Evolutionary conservation across 2,329 filamentous ascomycete genomes (phyloP).

Genomic region (Ilyonectria sp.): DNA sequence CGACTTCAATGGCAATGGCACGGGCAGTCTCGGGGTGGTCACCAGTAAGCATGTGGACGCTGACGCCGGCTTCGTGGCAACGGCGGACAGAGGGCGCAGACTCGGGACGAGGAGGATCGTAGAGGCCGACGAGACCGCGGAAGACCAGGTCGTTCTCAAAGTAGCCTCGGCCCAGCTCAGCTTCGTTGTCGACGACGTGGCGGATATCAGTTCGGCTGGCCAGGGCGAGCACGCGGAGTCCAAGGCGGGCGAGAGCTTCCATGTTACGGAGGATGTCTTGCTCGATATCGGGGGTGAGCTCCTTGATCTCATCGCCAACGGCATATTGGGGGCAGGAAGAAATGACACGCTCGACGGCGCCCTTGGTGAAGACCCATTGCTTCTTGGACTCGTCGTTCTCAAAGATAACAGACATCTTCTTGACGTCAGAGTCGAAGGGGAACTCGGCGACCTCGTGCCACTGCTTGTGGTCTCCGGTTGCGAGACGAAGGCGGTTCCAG

Average conservation of each 20-base stretch:
- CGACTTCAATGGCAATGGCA: conserved; percentile 75
- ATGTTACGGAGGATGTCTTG: conserved; percentile 76
- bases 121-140: conserved; percentile 80
- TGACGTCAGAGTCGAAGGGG: conserved; percentile 81
- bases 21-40: conserved; percentile 77
- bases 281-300: conserved; percentile 68
- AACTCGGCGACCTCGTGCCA: conserved; percentile 77
- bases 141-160: conserved; percentile 76
- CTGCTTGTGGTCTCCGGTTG: conserved; percentile 62
- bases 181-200: conserved; percentile 53
- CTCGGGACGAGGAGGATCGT: conserved; percentile 79
- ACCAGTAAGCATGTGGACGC: conserved; percentile 80
- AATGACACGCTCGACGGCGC: conserved; percentile 79
- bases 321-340: conserved; percentile 71
- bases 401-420: conserved; percentile 84
- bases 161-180: conserved; percentile 64
- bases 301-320: conserved; percentile 59
- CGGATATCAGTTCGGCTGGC: conserved; percentile 66
- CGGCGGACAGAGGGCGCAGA: conserved; percentile 71
- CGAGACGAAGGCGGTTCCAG: conserved; percentile 70
- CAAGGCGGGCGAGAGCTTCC: conserved; percentile 76
- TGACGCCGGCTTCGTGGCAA: conserved; percentile 74
- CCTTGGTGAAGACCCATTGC: conserved; percentile 73
- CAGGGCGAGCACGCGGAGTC: conserved; percentile 78
- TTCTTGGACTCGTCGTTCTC: conserved; percentile 56